phyloP scores from a whole-genome alignment of 805 yeast genomes.

The Ogataea kodamae region DNA sequence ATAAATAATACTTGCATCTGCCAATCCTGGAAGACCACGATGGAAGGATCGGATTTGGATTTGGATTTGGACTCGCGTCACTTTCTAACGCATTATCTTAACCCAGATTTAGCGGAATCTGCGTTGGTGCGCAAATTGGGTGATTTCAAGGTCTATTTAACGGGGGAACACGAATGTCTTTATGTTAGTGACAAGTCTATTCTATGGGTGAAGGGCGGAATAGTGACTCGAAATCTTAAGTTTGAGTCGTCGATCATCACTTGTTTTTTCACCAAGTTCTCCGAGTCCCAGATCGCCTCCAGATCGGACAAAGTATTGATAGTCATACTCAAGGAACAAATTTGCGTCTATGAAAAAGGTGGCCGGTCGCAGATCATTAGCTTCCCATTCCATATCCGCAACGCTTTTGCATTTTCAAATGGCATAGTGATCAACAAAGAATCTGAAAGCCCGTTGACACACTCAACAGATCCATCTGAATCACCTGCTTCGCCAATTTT shows the following conservation, averaged over 20 bases:
- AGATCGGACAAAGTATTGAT: constrained; percentile 42
- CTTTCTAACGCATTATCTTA: constrained; percentile 19
- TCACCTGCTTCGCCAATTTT: constrained; percentile 7
- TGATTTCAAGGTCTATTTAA: constrained; percentile 19
- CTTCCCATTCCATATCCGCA: constrained; percentile 63
- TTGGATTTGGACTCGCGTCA: constrained; percentile 17
- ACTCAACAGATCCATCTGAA: constrained; percentile 6
- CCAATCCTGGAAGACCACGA: constrained; percentile 7
- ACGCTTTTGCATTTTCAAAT: constrained; percentile 60
- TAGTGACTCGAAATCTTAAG: constrained; percentile 44
- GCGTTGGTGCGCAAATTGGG: constrained; percentile 7
- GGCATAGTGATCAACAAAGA: constrained; percentile 51
- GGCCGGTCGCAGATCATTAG: constrained; percentile 60
- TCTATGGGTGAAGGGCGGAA: constrained; percentile 47
- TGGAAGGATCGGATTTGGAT: constrained; percentile 14
- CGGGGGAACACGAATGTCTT: constrained; percentile 24
- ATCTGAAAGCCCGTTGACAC: constrained; percentile 11
- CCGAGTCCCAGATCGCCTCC: constrained; percentile 15
- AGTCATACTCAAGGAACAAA: constrained; percentile 57
- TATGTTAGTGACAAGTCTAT: constrained; percentile 35
- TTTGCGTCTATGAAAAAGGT: constrained; percentile 56
- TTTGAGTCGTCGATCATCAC: constrained; percentile 50
- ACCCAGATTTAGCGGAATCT: constrained; percentile 20
- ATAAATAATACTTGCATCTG: not conserved
- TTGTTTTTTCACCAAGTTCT: constrained; percentile 62